phyloP scores from a whole-genome alignment of 371 early-diverging fungal genomes.

The Apophysomyces variabilis region DNA sequence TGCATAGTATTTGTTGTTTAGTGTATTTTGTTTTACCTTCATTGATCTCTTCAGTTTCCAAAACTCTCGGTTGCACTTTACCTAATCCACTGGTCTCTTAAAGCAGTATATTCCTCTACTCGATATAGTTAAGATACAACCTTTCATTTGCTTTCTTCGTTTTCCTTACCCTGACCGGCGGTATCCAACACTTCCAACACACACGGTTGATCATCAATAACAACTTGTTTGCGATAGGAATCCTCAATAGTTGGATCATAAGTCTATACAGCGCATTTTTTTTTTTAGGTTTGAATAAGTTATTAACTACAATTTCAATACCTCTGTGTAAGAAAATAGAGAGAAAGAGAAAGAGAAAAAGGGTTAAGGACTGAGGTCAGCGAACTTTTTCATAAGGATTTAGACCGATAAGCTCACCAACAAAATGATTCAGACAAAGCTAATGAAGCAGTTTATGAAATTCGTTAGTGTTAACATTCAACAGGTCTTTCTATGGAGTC shows the following conservation, averaged over 20 bases:
- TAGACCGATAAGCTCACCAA: no score
- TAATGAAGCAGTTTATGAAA: no score
- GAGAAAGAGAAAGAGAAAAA: not conserved
- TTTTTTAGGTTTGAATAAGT: not conserved
- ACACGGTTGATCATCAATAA: slow-evolving; percentile 94
- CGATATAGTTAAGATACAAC: not conserved
- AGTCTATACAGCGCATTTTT: not conserved
- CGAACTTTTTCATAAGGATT: no score
- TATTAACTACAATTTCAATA: not conserved
- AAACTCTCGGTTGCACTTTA: not conserved
- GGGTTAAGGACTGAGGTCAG: no score
- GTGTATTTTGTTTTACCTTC: not conserved
- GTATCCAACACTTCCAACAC: slow-evolving; percentile 95
- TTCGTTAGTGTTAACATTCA: slow-evolving; percentile 2
- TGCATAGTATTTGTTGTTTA: not conserved
- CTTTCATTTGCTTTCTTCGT: not conserved
- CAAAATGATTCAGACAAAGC: no score
- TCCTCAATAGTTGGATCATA: slow-evolving; percentile 13
- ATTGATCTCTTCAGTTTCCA: not conserved
- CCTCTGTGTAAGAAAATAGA: not conserved
- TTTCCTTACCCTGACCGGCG: slow-evolving; percentile 81
- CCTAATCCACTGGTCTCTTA: slow-evolving; percentile 81
- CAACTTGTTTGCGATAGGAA: slow-evolving; percentile 84
- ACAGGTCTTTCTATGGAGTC: not conserved
- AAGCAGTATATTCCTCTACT: slow-evolving; percentile 53